phyloP scores from a whole-genome alignment of 495 filamentous ascomycete species.

The Daldinia bambusicola region DNA sequence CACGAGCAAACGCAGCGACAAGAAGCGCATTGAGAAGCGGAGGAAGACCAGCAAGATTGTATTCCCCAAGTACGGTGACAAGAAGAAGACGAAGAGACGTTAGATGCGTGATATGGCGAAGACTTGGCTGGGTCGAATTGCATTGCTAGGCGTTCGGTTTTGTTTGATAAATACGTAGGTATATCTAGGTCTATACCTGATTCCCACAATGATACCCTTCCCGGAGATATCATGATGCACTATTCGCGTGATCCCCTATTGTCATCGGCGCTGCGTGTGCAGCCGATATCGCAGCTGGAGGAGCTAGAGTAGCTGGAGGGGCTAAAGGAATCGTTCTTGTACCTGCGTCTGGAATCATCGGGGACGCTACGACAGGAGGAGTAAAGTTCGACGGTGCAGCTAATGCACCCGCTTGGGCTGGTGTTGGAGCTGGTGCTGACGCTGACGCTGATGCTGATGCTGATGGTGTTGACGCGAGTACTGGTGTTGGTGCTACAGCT shows the following conservation, averaged over 20 bases:
- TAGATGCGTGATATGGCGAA: constrained; percentile 7
- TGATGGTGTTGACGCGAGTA: not conserved
- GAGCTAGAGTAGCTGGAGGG: not conserved
- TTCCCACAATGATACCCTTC: constrained; percentile 40
- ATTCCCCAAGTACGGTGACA: constrained; percentile 62
- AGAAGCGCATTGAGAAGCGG: constrained; percentile 57
- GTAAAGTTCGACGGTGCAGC: not conserved
- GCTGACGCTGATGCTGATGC: no score
- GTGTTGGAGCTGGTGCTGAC: not conserved
- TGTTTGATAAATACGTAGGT: constrained; percentile 25
- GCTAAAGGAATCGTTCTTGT: not conserved
- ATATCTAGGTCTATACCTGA: constrained; percentile 38
- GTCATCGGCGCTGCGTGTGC: constrained; percentile 6
- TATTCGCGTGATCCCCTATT: constrained; percentile 24
- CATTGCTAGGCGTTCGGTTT: constrained; percentile 38
- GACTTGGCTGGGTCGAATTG: not conserved
- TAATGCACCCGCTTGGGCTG: not conserved
- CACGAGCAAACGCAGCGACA: constrained; percentile 47
- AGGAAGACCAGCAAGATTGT: constrained; percentile 63
- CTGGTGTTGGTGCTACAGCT: not conserved
- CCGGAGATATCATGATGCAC: constrained; percentile 27
- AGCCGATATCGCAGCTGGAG: constrained; percentile 3
- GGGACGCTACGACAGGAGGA: not conserved
- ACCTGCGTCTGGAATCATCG: not conserved
- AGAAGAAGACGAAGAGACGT: constrained; percentile 55